Evolutionary conservation across 73 alveolate species (phyloP).

Genomic region (Effrenium voratum): DNA sequence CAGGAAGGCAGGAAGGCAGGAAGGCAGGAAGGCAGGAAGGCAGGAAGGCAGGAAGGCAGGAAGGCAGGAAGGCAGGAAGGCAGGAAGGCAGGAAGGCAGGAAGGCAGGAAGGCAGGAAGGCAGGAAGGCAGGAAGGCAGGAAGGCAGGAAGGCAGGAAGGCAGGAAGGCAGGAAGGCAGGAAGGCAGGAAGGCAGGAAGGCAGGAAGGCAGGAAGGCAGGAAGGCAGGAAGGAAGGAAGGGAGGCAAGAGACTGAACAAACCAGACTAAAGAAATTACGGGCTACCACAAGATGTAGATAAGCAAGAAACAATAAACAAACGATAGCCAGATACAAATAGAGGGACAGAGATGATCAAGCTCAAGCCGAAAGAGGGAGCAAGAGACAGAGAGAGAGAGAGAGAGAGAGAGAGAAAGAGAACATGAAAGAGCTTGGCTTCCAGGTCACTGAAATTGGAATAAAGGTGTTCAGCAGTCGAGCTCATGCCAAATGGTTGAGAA

Average conservation of each 20-base stretch:
- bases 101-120: background rate
- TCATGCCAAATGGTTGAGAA: no score
- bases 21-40: background rate
- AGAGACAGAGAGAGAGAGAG: no score
- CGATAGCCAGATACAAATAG: no score
- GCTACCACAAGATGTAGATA: no score
- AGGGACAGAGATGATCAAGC: no score
- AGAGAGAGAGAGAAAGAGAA: no score
- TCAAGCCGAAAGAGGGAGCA: no score
- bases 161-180: background rate
- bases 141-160: background rate
- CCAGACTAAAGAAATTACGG: no score
- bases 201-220: background rate
- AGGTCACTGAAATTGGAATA: no score
- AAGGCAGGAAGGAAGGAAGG: background rate
- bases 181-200: background rate
- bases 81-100: background rate
- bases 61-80: background rate
- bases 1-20: background rate
- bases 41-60: background rate
- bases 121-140: background rate
- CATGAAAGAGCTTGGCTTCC: no score
- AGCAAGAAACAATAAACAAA: no score
- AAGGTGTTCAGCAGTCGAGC: no score
- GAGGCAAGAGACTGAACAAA: background rate